Conservation (phyloP, 495 filamentous ascomycete species). For the Penicillium cinerascens region DNA sequence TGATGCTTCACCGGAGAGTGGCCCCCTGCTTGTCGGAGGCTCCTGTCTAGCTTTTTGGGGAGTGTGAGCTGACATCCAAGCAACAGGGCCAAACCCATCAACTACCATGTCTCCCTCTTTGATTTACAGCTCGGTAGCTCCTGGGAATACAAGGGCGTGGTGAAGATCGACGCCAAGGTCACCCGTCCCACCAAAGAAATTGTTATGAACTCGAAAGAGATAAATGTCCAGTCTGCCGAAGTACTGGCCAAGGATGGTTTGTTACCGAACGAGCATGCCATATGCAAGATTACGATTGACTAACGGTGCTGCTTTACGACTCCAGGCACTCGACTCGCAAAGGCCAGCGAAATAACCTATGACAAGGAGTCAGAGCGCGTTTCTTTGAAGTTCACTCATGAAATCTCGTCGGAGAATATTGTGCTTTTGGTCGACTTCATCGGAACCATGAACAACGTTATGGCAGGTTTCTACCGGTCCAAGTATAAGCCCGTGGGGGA, state of each 20-base stretch:
- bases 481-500: conserved; percentile 81
- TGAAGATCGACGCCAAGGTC: conserved; percentile 62
- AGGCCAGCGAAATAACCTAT: conserved; percentile 66
- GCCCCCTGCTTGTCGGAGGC: background rate
- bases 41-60: background rate
- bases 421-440: conserved; percentile 71
- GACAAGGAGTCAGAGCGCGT: conserved; percentile 77
- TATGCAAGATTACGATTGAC: background rate
- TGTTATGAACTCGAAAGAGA: conserved; percentile 62
- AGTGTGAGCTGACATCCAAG: background rate
- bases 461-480: conserved; percentile 95
- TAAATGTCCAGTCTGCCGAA: conserved; percentile 38
- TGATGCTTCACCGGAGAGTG: conserved; percentile 8
- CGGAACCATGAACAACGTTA: conserved; percentile 86
- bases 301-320: conserved; percentile 6
- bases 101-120: conserved; percentile 80
- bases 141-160: conserved; percentile 81
- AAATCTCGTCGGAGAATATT: conserved; percentile 58
- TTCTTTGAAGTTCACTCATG: conserved; percentile 65
- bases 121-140: conserved; percentile 67
- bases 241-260: conserved; percentile 33
- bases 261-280: background rate
- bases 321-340: conserved; percentile 39
- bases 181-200: conserved; percentile 63
- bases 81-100: conserved; percentile 68